Conservation (phyloP, 2,329 filamentous ascomycete species). For the Talaromyces funiculosus region DNA sequence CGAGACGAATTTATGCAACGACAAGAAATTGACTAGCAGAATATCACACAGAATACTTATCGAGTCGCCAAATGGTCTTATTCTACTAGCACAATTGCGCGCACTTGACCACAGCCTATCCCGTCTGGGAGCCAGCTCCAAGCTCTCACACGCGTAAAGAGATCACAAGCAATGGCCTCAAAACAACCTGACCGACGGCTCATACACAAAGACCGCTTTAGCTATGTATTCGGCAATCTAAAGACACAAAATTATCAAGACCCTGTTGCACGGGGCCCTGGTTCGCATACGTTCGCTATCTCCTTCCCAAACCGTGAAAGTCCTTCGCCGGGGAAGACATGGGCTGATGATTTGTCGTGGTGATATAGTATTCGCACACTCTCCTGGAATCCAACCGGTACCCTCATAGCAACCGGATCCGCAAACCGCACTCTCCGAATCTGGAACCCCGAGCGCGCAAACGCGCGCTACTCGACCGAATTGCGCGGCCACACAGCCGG, state of each 20-base stretch:
- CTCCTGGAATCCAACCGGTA: conserved; percentile 83
- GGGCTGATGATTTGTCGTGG: background rate
- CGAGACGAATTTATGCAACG: background rate
- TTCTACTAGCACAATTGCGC: background rate
- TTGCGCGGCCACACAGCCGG: conserved; percentile 43
- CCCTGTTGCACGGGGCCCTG: conserved; percentile 49
- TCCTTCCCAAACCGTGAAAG: background rate
- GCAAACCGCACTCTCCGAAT: conserved; percentile 85
- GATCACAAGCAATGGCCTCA: conserved; percentile 29
- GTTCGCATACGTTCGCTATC: conserved; percentile 54
- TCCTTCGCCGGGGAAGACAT: background rate
- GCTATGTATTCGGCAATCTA: conserved; percentile 59
- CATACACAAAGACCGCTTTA: conserved; percentile 62
- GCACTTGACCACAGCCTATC: background rate
- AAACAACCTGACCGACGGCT: conserved; percentile 35
- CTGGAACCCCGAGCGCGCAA: conserved; percentile 64
- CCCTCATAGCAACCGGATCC: conserved; percentile 77
- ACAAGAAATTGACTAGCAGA: background rate
- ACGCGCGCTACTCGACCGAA: conserved; percentile 44
- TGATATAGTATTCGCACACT: conserved; percentile 64
- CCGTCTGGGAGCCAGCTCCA: background rate
- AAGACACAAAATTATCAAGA: conserved; percentile 69
- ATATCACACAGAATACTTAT: background rate
- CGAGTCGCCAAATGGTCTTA: background rate
- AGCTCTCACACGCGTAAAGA: background rate